Conservation (phyloP, 306 rosid genomes). For the Quercus wislizeni region DNA sequence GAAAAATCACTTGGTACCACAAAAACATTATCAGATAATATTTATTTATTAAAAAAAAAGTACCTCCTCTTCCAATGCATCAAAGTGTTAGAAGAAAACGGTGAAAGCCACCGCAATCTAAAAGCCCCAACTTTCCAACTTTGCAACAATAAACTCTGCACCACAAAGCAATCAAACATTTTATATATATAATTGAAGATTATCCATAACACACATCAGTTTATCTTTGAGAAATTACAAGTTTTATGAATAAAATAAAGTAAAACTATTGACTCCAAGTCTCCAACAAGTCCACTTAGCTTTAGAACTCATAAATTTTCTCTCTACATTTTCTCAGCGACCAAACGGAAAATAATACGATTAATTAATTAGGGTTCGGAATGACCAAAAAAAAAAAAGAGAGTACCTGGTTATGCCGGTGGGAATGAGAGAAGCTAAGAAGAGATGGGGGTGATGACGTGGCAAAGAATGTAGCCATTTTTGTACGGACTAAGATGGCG, state of each 20-base stretch:
- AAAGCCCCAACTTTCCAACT: slow-evolving; percentile 30
- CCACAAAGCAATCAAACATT: slow-evolving; percentile 4
- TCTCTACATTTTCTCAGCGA: background rate
- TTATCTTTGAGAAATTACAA: background rate
- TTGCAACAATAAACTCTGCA: slow-evolving; percentile 20
- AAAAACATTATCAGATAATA: background rate
- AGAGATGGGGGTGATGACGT: slow-evolving; percentile 24
- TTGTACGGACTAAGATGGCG: slow-evolving; percentile 45
- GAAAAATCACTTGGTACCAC: too few relatives aligned
- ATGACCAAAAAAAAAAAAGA: background rate
- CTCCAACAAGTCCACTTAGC: too few relatives aligned
- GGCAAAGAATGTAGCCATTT: slow-evolving; percentile 35
- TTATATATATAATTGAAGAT: background rate
- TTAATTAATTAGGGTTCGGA: background rate
- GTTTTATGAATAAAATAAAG: too few relatives aligned
- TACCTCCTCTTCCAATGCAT: slow-evolving; percentile 47
- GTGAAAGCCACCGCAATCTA: slow-evolving; percentile 21
- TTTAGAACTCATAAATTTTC: background rate
- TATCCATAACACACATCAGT: background rate
- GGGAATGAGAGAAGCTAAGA: slow-evolving; percentile 20
- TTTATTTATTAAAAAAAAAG: background rate
- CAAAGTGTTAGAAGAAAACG: slow-evolving; percentile 25
- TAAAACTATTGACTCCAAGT: background rate
- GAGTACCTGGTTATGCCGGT: slow-evolving; percentile 15
- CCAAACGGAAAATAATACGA: background rate